These are phyloP conservation scores for Fragosphaeria purpurea DNA, from an alignment of 2,329 filamentous ascomycete species.

Conservation along the genomic window DNA sequence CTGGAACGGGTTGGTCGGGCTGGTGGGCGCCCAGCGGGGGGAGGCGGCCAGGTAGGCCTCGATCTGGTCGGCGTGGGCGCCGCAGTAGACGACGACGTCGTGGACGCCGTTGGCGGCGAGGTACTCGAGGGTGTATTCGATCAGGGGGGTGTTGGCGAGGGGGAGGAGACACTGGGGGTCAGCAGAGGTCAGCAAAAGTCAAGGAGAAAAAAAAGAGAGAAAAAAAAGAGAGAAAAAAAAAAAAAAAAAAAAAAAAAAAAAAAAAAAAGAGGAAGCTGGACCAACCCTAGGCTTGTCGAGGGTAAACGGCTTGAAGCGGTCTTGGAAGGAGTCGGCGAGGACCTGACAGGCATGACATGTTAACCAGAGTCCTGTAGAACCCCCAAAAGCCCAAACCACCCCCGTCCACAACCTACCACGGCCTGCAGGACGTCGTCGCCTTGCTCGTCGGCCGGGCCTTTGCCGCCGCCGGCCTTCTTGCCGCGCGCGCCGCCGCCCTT, in stretches of 20 bases:
- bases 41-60: slow-evolving; percentile 79
- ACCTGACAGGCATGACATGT: slow-evolving; percentile 40
- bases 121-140: slow-evolving; percentile 96
- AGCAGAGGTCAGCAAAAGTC: not conserved
- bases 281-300: slow-evolving; percentile 76
- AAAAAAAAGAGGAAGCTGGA: not conserved
- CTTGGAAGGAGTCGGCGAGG: slow-evolving; percentile 90
- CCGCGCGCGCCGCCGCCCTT: slow-evolving; percentile 13
- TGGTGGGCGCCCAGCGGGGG: slow-evolving; percentile 53
- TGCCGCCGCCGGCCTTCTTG: slow-evolving; percentile 45
- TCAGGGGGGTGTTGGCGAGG: slow-evolving; percentile 84
- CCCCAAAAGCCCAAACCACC: too few relatives aligned
- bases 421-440: slow-evolving; percentile 49
- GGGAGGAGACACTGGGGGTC: slow-evolving; percentile 73
- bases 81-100: slow-evolving; percentile 86
- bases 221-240: too few relatives aligned
- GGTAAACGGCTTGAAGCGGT: slow-evolving; percentile 81
- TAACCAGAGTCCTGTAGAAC: too few relatives aligned
- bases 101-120: slow-evolving; percentile 91
- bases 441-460: slow-evolving; percentile 41
- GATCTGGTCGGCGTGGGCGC: slow-evolving; percentile 75
- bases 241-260: too few relatives aligned
- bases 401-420: slow-evolving; percentile 33
- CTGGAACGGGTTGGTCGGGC: slow-evolving; percentile 56
- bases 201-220: too few relatives aligned